phyloP scores from a whole-genome alignment of 2,329 filamentous ascomycete genomes.

The Berkeleyomyces rouxiae region DNA sequence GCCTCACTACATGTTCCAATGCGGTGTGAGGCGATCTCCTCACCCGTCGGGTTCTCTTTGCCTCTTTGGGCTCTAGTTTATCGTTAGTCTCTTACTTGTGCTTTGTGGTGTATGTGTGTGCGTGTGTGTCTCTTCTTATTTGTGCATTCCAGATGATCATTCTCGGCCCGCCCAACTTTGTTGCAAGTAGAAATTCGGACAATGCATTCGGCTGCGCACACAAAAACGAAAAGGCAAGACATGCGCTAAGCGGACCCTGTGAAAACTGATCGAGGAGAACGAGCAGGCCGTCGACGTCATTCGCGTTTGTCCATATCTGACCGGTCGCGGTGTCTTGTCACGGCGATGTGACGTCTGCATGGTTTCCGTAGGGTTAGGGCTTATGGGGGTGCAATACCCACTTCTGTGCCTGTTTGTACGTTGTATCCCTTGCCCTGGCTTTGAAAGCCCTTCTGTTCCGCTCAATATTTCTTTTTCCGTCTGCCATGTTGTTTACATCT shows the following conservation, averaged over 20 bases:
- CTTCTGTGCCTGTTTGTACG: neutral
- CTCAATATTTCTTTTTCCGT: neutral
- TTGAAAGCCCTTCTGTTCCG: too few relatives aligned
- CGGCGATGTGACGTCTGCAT: neutral
- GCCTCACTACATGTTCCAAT: too few relatives aligned
- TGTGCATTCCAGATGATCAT: neutral
- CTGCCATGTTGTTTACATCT: neutral
- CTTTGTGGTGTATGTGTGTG: neutral
- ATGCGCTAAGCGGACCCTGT: neutral
- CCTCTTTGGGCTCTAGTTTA: neutral
- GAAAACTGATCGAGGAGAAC: neutral
- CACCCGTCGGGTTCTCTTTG: neutral
- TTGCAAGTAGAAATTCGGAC: neutral
- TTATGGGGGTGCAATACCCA: neutral
- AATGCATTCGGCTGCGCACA: neutral
- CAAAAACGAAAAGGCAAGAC: neutral
- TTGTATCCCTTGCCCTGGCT: neutral
- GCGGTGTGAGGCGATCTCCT: too few relatives aligned
- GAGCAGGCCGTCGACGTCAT: neutral
- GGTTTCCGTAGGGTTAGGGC: neutral
- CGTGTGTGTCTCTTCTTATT: neutral
- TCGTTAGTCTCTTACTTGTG: neutral
- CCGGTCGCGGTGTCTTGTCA: neutral
- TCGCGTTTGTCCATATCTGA: neutral
- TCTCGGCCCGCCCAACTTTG: neutral